Base-by-base conservation (phyloP, 208 protist genomes). In the Spongospora subterranea region DNA sequence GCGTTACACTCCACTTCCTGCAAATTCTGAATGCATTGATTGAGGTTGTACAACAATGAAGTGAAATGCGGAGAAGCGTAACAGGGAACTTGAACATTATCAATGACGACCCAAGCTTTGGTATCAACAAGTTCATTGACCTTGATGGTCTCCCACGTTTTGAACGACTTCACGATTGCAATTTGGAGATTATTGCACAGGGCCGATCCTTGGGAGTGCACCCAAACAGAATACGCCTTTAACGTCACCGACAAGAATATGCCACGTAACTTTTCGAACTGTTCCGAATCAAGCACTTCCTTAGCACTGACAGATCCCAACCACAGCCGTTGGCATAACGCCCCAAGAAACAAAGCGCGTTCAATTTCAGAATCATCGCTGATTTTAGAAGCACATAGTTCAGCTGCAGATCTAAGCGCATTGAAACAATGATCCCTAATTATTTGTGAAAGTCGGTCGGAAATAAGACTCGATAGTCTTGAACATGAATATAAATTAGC, bases 21-120 rank as follows among this genome's bases (percentile, higher is more conserved):
- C 35, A 82, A 45, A 13, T 6, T 43, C 13, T 82, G 71, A 35
- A 82, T 43, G 6, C 13, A 6, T 6, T n/a, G 40, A 35, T 35
- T 43, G n/a, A 82, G 40, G 35, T 82, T 13, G 71, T 82, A 82
- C 71, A 82, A 43, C 17, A 82, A 82, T n/a, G 71, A 35, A 6
- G 35, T 82, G 71, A 35, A 6, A 43, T 39, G 35, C 35, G 71
- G 71, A 6, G 71, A 82, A 6, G 71, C 71, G n/a, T 82, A 20
- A n/a, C 71, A 82, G 11, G 71, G 71, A 6, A 82, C 71, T 35
- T 43, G 71, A 43, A 82, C 71, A 43, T 82, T n/a, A 6, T 35
- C 40, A n/a, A 82, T n/a, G 6, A 35, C n/a, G 6, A n/a, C n/a
- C 71, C 71, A 82, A 17, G 29, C 20, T 29, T 17, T 17, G n/a